Evolutionary conservation across 2,329 filamentous ascomycete species (phyloP).

Genomic region (Monosporascus ibericus): DNA sequence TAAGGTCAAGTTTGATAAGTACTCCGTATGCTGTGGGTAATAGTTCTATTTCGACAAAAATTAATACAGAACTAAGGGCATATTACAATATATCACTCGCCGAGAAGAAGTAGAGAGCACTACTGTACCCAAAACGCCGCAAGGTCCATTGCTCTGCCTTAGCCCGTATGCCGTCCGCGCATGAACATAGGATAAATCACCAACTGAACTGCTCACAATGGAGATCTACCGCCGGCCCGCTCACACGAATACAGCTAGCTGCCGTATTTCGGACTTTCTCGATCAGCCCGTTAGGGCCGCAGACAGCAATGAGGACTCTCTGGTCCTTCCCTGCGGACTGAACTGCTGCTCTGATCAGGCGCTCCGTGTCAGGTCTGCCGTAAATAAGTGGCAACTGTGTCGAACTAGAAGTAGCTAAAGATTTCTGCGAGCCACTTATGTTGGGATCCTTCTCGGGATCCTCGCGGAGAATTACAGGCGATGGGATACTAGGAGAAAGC

Average conservation of each 20-base stretch:
- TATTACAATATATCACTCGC: no score
- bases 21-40: no score
- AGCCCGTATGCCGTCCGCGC: neutral
- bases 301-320: constrained; percentile 40
- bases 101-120: no score
- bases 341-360: constrained; percentile 33
- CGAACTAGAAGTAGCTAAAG: constrained; percentile 9
- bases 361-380: constrained; percentile 36
- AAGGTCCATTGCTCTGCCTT: no score
- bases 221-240: constrained; percentile 43
- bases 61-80: no score
- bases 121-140: no score
- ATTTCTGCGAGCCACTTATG: constrained; percentile 2
- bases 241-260: constrained; percentile 35
- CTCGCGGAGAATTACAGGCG: constrained; percentile 10
- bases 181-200: constrained; percentile 19
- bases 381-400: constrained; percentile 24
- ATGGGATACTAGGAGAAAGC: constrained; percentile 7
- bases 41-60: no score
- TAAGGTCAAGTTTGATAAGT: no score
- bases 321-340: constrained; percentile 25
- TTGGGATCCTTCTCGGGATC: constrained; percentile 16
- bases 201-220: constrained; percentile 46
- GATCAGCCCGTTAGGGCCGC: constrained; percentile 41
- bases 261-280: constrained; percentile 37